Evolutionary conservation across 2,329 filamentous ascomycete species (phyloP).

Genomic region (Neoascochyta sp.): DNA sequence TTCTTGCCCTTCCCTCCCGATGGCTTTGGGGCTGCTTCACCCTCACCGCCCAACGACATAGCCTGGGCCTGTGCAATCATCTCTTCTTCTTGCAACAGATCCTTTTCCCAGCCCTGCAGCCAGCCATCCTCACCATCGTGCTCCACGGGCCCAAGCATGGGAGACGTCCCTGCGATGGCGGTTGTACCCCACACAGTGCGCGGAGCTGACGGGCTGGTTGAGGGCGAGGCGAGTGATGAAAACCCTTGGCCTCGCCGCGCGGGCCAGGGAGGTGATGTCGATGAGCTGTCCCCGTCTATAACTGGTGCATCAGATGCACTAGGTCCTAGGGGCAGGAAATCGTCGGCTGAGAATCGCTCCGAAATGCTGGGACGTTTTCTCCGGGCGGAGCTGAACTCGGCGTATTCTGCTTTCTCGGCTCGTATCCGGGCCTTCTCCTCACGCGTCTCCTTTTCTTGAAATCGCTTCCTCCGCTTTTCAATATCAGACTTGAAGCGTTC

Average conservation of each 20-base stretch:
- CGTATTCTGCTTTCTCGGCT: conserved; percentile 75
- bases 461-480: conserved; percentile 69
- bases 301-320: conserved; percentile 21
- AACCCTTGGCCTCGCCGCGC: conserved; percentile 57
- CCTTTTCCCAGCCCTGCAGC: conserved; percentile 78
- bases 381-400: conserved; percentile 65
- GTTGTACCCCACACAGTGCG: conserved; percentile 93
- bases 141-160: conserved; percentile 48
- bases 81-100: conserved; percentile 61
- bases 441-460: conserved; percentile 76
- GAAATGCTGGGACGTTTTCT: conserved; percentile 54
- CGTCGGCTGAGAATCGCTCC: conserved; percentile 50
- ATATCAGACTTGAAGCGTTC: conserved; percentile 73
- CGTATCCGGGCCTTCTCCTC: conserved; percentile 83
- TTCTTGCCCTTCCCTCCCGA: conserved; percentile 58
- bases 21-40: conserved; percentile 24
- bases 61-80: conserved; percentile 50
- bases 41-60: conserved; percentile 32
- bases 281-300: conserved; percentile 34
- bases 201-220: conserved; percentile 71
- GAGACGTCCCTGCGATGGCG: conserved; percentile 57
- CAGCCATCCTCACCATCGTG: conserved; percentile 69
- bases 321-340: conserved; percentile 42
- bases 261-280: conserved; percentile 48
- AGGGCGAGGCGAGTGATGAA: conserved; percentile 68